Evolutionary conservation across 257 asterid genomes (phyloP), one percentile per base, ranked within the genome.

Genomic region (Lycium barbarum): DNA sequence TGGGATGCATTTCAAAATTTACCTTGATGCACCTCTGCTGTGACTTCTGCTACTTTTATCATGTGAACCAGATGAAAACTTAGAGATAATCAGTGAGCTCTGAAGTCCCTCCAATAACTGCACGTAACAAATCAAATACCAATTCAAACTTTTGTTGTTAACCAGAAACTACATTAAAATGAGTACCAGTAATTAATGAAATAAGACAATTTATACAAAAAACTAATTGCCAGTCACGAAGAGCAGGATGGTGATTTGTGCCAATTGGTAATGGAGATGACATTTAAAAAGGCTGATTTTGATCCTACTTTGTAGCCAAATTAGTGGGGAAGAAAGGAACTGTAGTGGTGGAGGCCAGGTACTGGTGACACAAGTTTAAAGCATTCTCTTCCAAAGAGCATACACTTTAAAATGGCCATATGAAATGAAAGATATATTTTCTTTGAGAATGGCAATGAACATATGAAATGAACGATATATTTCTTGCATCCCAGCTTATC

Each of bases 51-150:
- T 91, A 87, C 88, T 89, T 86, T 89, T 93, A 88, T 92, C 98
- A 87, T 92, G 96, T 35, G 97, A 94, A 83, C 91, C 87, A 15
- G 97, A 86, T 35, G 97, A 93, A 61, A 90, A 18, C 89, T 94
- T 96, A 12, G 99, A 83, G 87, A 91, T 88, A 14, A 90, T 82
- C 76, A 94, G 91, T 1, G 98, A 93, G 84, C 97, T 96, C 82
- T 96, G 98, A 85, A 96, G 88, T 79, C 99, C 99, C 92, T 96
- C 99, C 92, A 96, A 82, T 55, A 96, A 92, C 99, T 96, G 93
- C 83, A 90, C 22, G 65, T 20, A 81, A 89, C 65, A 89, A 79
- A 51, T 65, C 79, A 71, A 83, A 65, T 49, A 38, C 8, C 35
- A 78, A 1, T 6, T 35, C 22, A 3, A 55, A 18, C 59, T 49